Base-by-base conservation (phyloP, 805 yeast species). In the Kodamaea sagamina region DNA sequence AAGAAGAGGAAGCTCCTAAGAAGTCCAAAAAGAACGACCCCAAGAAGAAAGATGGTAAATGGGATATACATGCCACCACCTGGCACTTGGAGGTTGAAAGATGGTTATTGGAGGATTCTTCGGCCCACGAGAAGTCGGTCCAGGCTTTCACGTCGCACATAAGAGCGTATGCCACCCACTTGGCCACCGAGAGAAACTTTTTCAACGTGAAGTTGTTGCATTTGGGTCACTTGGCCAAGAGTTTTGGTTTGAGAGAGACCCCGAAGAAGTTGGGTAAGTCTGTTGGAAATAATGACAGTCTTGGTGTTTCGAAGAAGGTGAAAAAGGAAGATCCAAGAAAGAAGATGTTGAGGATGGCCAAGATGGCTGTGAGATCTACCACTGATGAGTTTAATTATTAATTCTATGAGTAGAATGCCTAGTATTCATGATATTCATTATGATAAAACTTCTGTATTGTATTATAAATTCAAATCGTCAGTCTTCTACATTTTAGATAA, bases 51-150 rank as follows among this genome's bases (percentile, higher is more conserved):
- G 67, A 77, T 53, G 58, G 67, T 10, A 73, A 77, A 52, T 95
- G 98, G 98, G 97, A 92, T 61, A 80, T 82, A 21, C 88, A 86
- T 54, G 99, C 97, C 4, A 95, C 99, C 0, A 88, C 97, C 1
- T 92, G 95, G 92, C 99, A 93, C 60, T 71, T 93, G 52, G 81
- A 85, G 43, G 78, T 89, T 9, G 99, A 93, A 68, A 73, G 97
- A 59, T 84, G 95, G 85, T 71, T 92, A 12, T 65, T 93, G 38
- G 93, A 80, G 50, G 87, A 86, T 54, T 62, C 74, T 1, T 58
- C 64, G 1, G 78, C 80, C 5, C 82, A 81, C 39, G 81, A 77
- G 11, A 59, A 75, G 29, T 97, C 99, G 1, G 77, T 79, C 4
- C 79, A 82, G 56, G 98, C 88, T 3, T 93, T 87, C 59, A 79